phyloP scores from a whole-genome alignment of 1,284 basidiomycete species.

The Ceratobasidium sp. region DNA sequence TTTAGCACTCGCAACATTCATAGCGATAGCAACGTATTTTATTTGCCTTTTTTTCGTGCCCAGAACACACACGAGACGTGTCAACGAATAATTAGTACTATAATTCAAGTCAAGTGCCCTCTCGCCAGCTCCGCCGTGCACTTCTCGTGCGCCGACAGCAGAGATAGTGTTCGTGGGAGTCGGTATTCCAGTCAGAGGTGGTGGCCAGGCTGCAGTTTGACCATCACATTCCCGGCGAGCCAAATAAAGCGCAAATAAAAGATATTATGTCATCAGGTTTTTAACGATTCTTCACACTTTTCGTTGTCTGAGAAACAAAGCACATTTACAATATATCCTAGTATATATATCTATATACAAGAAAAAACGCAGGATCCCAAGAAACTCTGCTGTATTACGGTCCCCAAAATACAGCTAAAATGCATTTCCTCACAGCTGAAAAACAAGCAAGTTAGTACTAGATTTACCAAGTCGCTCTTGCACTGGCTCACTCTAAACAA shows the following conservation, averaged over 20 bases:
- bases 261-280: constrained; percentile 24
- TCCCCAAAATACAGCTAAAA: background rate
- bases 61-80: constrained; percentile 34
- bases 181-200: constrained; percentile 24
- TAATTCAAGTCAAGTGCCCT: background rate
- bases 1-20: constrained; percentile 27
- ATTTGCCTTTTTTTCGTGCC: constrained; percentile 37
- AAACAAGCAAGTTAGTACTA: background rate
- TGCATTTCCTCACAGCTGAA: constrained; percentile 1
- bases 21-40: constrained; percentile 15
- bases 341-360: background rate
- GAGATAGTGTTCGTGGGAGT: constrained; percentile 27
- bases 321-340: background rate
- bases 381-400: too few species aligned
- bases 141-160: too few species aligned
- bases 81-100: constrained; percentile 15
- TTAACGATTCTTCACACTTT: constrained; percentile 1
- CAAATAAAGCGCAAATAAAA: constrained; percentile 34
- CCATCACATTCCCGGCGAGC: constrained; percentile 26
- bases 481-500: constrained; percentile 65
- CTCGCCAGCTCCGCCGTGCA: background rate
- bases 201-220: constrained; percentile 33
- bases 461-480: background rate
- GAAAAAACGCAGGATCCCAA: background rate
- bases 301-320: constrained; percentile 7